Conservation (phyloP, 495 filamentous ascomycete species). For the Aspergillus diversus region DNA sequence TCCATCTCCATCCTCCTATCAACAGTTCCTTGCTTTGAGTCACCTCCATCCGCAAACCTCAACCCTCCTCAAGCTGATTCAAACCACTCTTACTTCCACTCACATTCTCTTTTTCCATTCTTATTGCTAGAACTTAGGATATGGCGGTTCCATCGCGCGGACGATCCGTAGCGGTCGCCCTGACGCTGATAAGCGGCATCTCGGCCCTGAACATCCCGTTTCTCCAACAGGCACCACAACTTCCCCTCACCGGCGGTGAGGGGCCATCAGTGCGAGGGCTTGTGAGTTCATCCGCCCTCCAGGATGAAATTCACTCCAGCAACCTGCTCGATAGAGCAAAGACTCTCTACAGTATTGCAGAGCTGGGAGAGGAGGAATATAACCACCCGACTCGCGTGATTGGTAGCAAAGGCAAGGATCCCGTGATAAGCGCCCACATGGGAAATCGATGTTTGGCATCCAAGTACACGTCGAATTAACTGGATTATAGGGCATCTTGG, state of each 20-base stretch:
- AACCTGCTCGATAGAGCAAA: slow-evolving; percentile 58
- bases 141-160: not conserved
- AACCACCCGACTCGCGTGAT: slow-evolving; percentile 67
- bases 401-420: slow-evolving; percentile 57
- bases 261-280: slow-evolving; percentile 15
- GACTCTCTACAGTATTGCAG: slow-evolving; percentile 58
- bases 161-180: slow-evolving; percentile 14
- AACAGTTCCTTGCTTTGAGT: too few species aligned
- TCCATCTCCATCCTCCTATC: too few species aligned
- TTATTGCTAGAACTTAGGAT: not conserved
- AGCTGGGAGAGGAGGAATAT: slow-evolving; percentile 56
- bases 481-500: slow-evolving; percentile 54
- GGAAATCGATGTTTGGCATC: not conserved
- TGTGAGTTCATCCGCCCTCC: slow-evolving; percentile 55
- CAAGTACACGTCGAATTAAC: slow-evolving; percentile 5
- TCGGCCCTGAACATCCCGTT: slow-evolving; percentile 16
- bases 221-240: slow-evolving; percentile 5
- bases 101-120: not conserved
- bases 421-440: not conserved
- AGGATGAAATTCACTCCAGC: slow-evolving; percentile 54
- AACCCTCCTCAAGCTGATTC: too few species aligned
- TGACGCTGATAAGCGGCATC: slow-evolving; percentile 19
- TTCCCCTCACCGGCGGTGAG: slow-evolving; percentile 6
- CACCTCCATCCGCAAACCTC: too few species aligned
- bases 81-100: too few species aligned